Percentiles rank a stretch among this genome's conserved stretches.
Conservation (phyloP, 2,329 filamentous ascomycete genomes). For the Aureobasidium sp. region DNA sequence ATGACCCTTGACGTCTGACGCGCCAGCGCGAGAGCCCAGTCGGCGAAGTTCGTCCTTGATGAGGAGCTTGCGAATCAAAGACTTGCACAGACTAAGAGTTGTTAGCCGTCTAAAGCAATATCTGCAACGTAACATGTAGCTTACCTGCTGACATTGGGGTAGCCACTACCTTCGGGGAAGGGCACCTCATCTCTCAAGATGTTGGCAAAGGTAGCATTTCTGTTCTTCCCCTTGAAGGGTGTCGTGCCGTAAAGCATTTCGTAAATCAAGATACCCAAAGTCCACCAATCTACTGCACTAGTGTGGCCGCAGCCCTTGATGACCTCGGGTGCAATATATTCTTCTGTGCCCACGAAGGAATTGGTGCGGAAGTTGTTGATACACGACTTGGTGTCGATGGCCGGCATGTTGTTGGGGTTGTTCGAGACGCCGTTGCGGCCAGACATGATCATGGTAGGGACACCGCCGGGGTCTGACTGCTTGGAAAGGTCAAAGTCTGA, state of each 20-base stretch:
- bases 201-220: slow-evolving; percentile 96
- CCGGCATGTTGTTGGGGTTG: slow-evolving; percentile 60
- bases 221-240: slow-evolving; percentile 98
- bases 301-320: slow-evolving; percentile 98
- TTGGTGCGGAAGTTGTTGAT: slow-evolving; percentile 98
- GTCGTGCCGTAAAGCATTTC: slow-evolving; percentile 99
- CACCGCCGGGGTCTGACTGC: slow-evolving; percentile 91
- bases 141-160: slow-evolving; percentile 86
- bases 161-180: slow-evolving; percentile 81
- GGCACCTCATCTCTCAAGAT: slow-evolving; percentile 92
- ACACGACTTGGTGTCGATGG: slow-evolving; percentile 98
- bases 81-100: slow-evolving; percentile 75
- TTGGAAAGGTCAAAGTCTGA: slow-evolving; percentile 98
- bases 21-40: slow-evolving; percentile 86
- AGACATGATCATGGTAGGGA: slow-evolving; percentile 94
- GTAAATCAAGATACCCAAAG: slow-evolving; percentile 90
- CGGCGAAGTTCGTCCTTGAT: slow-evolving; percentile 97
- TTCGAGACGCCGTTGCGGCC: slow-evolving; percentile 76
- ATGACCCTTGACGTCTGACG: slow-evolving; percentile 92
- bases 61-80: slow-evolving; percentile 86
- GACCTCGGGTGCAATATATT: slow-evolving; percentile 97
- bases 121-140: slow-evolving; percentile 31
- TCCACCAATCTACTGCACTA: slow-evolving; percentile 99
- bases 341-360: slow-evolving; percentile 95
- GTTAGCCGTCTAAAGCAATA: slow-evolving; percentile 1